Conservation (phyloP, 78 protist species). For the Protostelium mycophagum region DNA sequence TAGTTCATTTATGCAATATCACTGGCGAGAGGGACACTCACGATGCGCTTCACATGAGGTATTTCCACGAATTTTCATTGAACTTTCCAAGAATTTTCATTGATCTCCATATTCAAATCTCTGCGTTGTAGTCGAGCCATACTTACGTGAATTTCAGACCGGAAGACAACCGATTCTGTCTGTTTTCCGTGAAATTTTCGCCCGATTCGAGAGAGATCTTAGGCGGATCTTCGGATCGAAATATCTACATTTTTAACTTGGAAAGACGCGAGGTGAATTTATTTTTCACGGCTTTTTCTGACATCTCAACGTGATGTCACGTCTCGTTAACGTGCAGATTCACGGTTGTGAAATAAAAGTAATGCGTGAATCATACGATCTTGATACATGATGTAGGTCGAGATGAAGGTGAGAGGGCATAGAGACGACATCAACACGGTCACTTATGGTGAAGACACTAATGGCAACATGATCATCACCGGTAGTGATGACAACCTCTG, state of each 20-base stretch:
- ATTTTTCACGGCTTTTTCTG: background rate
- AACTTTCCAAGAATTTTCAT: too few relatives aligned
- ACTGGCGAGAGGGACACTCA: constrained; percentile 18
- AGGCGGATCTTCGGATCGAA: constrained; percentile 48
- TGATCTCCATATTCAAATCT: too few relatives aligned
- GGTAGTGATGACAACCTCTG: constrained; percentile 63
- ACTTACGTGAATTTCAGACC: background rate
- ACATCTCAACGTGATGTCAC: too few relatives aligned
- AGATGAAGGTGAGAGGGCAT: constrained; percentile 28
- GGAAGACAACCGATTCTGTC: constrained; percentile 15
- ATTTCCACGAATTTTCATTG: too few relatives aligned
- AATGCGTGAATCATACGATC: too few relatives aligned
- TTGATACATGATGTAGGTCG: too few relatives aligned
- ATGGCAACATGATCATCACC: constrained; percentile 26
- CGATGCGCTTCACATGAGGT: background rate
- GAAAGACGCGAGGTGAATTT: background rate
- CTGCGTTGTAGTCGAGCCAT: too few relatives aligned
- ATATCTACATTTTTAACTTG: constrained; percentile 55
- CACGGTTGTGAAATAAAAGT: too few relatives aligned
- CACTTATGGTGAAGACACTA: constrained; percentile 16
- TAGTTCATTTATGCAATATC: constrained; percentile 20
- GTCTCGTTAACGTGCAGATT: too few relatives aligned
- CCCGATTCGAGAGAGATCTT: constrained; percentile 40
- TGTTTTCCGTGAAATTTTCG: constrained; percentile 58
- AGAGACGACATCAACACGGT: constrained; percentile 67